These are phyloP conservation scores for Collybia sordida DNA, from an alignment of 768 basidiomycete genomes.

Conservation along the genomic window DNA sequence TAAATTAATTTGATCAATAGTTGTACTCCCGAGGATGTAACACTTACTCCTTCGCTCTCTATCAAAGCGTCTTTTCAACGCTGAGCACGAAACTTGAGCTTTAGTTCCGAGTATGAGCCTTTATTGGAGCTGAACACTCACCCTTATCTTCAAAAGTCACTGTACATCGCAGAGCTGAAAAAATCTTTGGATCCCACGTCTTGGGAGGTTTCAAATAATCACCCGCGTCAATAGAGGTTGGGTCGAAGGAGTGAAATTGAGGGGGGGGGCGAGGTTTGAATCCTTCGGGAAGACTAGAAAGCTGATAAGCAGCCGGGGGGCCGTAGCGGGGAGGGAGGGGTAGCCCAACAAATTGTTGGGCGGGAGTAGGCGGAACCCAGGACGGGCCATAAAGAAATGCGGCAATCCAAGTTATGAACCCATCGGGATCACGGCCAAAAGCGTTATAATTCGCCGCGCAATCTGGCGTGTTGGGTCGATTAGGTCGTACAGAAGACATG, in stretches of 20 bases:
- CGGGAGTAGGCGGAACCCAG: neutral
- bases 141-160: too few species aligned
- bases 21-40: too few species aligned
- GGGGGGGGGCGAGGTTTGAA: conserved; percentile 2
- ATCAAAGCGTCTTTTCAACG: too few species aligned
- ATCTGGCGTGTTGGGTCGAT: neutral
- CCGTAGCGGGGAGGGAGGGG: neutral
- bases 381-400: neutral
- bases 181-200: too few species aligned
- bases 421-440: conserved; percentile 6
- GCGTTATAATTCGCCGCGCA: conserved; percentile 2
- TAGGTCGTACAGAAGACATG: neutral
- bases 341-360: conserved; percentile 1
- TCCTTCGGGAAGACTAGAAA: conserved; percentile 1
- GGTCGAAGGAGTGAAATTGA: neutral
- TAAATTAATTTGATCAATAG: too few species aligned
- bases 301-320: conserved; percentile 1
- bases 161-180: too few species aligned
- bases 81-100: too few species aligned
- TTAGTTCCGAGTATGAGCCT: too few species aligned
- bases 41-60: too few species aligned
- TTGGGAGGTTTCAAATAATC: too few species aligned
- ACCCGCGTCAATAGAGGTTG: too few species aligned
- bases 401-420: neutral
- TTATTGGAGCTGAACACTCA: too few species aligned